A percentile compares a stretch with the other conserved stretches of the same genome.
Conservation (phyloP, 345 rosid genomes). For the Linum usitatissimum region DNA sequence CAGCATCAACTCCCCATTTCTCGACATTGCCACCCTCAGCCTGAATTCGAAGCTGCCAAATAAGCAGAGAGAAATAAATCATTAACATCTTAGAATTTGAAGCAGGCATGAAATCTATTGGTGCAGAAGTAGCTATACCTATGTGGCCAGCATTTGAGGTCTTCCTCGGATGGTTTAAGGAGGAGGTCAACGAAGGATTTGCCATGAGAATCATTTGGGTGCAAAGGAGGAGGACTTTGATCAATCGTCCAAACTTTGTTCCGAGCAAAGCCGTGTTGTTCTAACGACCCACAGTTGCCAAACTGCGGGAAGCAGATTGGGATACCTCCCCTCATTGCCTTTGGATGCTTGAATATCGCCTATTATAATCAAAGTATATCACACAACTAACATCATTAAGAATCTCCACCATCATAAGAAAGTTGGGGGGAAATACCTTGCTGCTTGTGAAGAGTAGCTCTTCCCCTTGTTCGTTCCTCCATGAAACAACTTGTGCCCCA, state of each 20-base stretch:
- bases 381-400: background rate
- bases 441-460: constrained; percentile 75
- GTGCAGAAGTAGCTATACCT: constrained; percentile 21
- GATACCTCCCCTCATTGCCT: constrained; percentile 80
- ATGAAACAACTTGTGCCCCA: constrained; percentile 84
- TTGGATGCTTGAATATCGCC: constrained; percentile 73
- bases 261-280: constrained; percentile 88
- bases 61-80: background rate
- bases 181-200: constrained; percentile 62
- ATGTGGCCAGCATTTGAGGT: constrained; percentile 70
- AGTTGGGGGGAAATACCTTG: constrained; percentile 33
- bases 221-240: constrained; percentile 60
- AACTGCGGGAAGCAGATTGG: constrained; percentile 89
- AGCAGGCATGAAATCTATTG: background rate
- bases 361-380: too few relatives aligned
- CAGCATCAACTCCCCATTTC: constrained; percentile 53
- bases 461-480: constrained; percentile 86
- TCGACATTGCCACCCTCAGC: constrained; percentile 52
- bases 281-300: constrained; percentile 59
- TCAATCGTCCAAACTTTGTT: constrained; percentile 70
- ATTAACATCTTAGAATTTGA: too few relatives aligned
- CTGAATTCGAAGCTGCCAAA: constrained; percentile 66
- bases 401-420: background rate
- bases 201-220: constrained; percentile 31
- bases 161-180: constrained; percentile 75